These are phyloP conservation scores for Apium graveolens DNA, from an alignment of 129 eudicot species.

Conservation along the genomic window DNA sequence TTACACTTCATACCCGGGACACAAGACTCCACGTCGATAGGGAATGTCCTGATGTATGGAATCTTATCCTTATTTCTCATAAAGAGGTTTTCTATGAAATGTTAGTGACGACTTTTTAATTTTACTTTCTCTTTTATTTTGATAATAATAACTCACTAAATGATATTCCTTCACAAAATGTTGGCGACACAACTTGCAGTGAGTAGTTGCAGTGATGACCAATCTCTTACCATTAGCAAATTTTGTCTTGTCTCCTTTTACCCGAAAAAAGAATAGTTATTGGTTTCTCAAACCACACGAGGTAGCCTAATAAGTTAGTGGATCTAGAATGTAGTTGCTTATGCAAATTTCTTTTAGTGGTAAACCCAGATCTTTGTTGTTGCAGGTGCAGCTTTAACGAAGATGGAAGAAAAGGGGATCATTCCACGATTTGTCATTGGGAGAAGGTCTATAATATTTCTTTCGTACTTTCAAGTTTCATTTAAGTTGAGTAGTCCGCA, in stretches of 20 bases:
- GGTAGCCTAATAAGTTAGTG: background rate
- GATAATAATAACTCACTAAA: background rate
- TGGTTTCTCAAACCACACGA: background rate
- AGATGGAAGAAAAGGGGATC: slow-evolving; percentile 77
- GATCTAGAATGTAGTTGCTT: background rate
- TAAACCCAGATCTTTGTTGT: background rate
- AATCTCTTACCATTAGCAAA: background rate
- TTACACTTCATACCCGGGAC: background rate
- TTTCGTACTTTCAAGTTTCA: background rate
- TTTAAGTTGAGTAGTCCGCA: background rate
- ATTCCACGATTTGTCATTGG: slow-evolving; percentile 92
- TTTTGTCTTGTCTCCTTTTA: background rate
- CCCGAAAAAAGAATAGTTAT: background rate
- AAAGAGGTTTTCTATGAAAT: background rate
- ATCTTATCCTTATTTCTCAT: too few relatives aligned
- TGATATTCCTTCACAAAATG: background rate
- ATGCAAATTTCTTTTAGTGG: background rate
- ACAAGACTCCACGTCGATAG: background rate
- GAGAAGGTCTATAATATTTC: slow-evolving; percentile 46
- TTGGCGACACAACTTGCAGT: background rate
- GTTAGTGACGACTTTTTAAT: background rate
- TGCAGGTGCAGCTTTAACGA: slow-evolving; percentile 68
- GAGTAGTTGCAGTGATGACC: background rate
- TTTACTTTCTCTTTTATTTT: background rate
- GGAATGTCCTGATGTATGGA: background rate